Evolutionary conservation across 2,329 filamentous ascomycete species (phyloP), one percentile per base, ranked within the genome.

Genomic region (Drechslera avenae): DNA sequence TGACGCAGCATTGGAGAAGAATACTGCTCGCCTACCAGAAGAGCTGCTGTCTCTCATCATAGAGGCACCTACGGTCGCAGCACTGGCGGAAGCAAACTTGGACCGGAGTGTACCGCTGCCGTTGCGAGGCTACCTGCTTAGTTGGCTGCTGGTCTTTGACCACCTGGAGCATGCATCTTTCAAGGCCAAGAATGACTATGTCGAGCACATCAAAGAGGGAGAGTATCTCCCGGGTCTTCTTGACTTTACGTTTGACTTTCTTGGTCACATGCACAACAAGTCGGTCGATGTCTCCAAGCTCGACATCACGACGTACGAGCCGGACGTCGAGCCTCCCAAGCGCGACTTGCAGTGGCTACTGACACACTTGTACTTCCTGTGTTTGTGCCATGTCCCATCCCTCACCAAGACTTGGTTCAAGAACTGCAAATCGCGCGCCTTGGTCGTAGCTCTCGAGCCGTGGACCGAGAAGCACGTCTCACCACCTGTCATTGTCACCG

Each of bases 101-200:
- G 81, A 86, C 4, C 79, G 83, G 13, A 77, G 69, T 28, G 88
- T 92, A 62, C 91, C 91, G 9, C 77, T 84, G 0, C 68, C 83
- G 0, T 79, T 96, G 39, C 85, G 91, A 44, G 85, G 87, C 8
- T 99, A 97, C 66, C 80, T 99, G 2, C 79, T 96, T 21, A 89
- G 90, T 9, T 99, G 94, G 94, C 84, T 90, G 57, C 79, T 97
- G 1, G 81, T 97, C 0, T 97, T 96, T 67, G 91, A 96, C 62
- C 87, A 93, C 36, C 95, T 93, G 67, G 78, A 80, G 14, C 84
- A 86, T 16, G 86, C 91, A 10, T 90, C 92, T 0, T 87, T 89
- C 71, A 90, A 91, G 63, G 85, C 97, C 13, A 89, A 91, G 60
- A 85, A 84, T 51, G 86, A 92, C 64, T 97, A 97, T 65, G 83